These are phyloP conservation scores for Mallotus repandus DNA, from an alignment of 441 rosid genomes.

Conservation along the genomic window DNA sequence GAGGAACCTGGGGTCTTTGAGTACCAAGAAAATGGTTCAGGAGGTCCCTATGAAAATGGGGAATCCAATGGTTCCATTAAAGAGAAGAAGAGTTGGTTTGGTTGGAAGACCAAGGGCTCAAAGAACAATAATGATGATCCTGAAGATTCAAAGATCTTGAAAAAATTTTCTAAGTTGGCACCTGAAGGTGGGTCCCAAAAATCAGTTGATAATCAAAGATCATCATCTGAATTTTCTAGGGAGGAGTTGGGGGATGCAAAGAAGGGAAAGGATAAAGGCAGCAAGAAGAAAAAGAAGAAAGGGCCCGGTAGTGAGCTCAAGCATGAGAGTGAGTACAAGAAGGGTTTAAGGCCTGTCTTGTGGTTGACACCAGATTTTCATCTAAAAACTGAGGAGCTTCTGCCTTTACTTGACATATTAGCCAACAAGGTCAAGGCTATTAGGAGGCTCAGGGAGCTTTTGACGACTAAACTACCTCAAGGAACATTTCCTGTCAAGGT, in stretches of 20 bases:
- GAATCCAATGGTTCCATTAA: constrained; percentile 58
- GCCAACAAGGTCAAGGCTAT: constrained; percentile 97
- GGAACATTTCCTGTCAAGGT: constrained; percentile 99
- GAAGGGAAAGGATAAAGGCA: constrained; percentile 72
- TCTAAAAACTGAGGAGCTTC: constrained; percentile 80
- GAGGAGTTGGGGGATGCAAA: constrained; percentile 58
- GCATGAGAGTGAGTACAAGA: constrained; percentile 90
- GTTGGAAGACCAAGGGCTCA: constrained; percentile 86
- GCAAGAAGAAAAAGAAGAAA: constrained; percentile 83
- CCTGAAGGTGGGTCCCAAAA: constrained; percentile 70
- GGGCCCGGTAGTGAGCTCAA: constrained; percentile 52
- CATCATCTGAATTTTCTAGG: constrained; percentile 50
- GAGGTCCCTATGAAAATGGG: constrained; percentile 50
- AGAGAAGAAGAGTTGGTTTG: constrained; percentile 96
- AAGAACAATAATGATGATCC: constrained; percentile 53
- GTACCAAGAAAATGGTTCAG: constrained; percentile 59
- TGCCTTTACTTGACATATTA: constrained; percentile 93
- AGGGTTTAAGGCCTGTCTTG: constrained; percentile 92
- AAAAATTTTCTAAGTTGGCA: constrained; percentile 73
- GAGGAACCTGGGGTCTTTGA: constrained; percentile 59
- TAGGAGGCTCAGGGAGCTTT: constrained; percentile 95
- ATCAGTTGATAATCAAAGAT: constrained; percentile 52
- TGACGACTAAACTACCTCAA: constrained; percentile 87
- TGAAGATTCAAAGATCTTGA: constrained; percentile 72
- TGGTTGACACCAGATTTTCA: constrained; percentile 98